Base-by-base conservation (phyloP, 2,329 filamentous ascomycete species). In the Dothiorella sarmentorum region DNA sequence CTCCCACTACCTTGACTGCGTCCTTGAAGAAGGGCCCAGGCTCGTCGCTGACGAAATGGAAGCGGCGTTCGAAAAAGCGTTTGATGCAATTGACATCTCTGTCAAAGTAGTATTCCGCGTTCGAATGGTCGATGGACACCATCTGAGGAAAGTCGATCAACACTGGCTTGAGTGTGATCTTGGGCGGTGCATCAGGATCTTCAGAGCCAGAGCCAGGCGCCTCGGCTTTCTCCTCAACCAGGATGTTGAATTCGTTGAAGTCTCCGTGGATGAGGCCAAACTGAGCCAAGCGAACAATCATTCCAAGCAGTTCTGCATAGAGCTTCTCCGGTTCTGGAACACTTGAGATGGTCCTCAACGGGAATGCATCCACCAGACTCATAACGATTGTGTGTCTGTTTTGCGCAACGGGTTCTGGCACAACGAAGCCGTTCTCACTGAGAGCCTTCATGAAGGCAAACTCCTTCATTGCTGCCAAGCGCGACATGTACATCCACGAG, bases 91-190 rank as follows among this genome's bases (percentile, higher is more conserved):
- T 86, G 13, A 99, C 92, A 67, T 99, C 94, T 63, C 94, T 87
- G 71, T 97, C 90, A 72, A 99, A 99, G 75, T 99, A 97, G 84
- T 92, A 95, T 70, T 96, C 89, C 17, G 94, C 95, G 68, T 99
- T 97, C 33, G 80, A 76, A 70, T 99, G 94, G 65, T 96, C 91
- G 71, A 96, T 91, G 1, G 93, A 97, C 2, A 99, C 85, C 88
- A 97, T 97, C 71, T 99, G 94, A 0, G 94, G 94, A 69, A 99
- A 99, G 76, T 99, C 95, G 67, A 99, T 99, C 44, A 99, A 78
- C 56, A 97, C 84, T 0, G 94, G 94, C 6, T 84, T 85, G 24
- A 96, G 77, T 31, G 73, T 80, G 56, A 89, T 69, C 60, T 66
- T 69, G 58, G 64, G 62, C 9, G 49, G 49, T 4, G 49, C 35